Evolutionary conservation across 441 rosid species (phyloP), one percentile per base, ranked within the genome.

Genomic region (Iberis amara): DNA sequence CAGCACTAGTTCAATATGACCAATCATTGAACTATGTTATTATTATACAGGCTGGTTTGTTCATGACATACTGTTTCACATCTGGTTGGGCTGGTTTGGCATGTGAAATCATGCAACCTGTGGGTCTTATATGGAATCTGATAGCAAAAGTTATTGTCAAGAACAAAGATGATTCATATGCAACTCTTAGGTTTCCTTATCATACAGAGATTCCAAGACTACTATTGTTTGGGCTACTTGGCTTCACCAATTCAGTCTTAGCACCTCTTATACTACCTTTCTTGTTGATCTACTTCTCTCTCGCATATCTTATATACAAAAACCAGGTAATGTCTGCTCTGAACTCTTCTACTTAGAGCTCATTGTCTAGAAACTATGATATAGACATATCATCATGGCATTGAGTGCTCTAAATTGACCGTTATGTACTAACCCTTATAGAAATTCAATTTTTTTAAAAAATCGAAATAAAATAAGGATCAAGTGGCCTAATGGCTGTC

Each of bases 81-180:
- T 92, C 98, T 23, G 98, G 98, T 18, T 88, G 91, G 98, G 89
- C 96, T 42, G 73, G 96, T 73, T 73, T 92, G 75, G 68, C 96
- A 2, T 58, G 70, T 62, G 98, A 92, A 80, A 47, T 89, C 46
- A 69, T 92, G 70, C 98, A 92, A 69, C 80, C 82, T 53, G 68
- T 76, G 52, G 39, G 79, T 58, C 83, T 92, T 62, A 41, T 83
- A 31, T 73, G 70, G 73, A 82, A 84, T 53, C 28, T 76, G 61
- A 5, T 71, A 11, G 46, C 36, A 32, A 71, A 45, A 55, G 32
- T 57, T 23, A 9, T 54, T 36, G n/a, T 61, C 37, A 79, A 61
- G 39, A 61, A 68, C 50, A 70, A 73, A 39, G 87, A 82, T 42
- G 57, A 72, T 12, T 41, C 71, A 3, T 66, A 48, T 66, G 61